Base-by-base conservation (phyloP, 1,284 basidiomycete genomes). In the Termitomyces sp. region DNA sequence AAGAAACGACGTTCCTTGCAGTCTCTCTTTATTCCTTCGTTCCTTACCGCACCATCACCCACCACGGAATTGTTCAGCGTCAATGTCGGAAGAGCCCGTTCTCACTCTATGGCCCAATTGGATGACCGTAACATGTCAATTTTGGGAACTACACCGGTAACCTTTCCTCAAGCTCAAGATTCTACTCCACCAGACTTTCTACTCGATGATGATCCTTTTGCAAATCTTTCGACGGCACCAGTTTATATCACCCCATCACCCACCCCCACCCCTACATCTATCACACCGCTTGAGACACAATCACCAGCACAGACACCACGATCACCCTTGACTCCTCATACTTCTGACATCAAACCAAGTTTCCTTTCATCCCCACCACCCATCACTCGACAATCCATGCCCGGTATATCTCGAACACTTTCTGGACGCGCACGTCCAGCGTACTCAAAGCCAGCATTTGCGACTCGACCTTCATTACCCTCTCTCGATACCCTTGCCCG, bases 181-280 rank as follows among this genome's bases (percentile, higher is more conserved):
- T 69, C 71, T 11, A 66, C 69, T 18, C 68, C 70, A 13, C 68
- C 66, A 18, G 63, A 64, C 16, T 78, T 79, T 60, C 72, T 84
- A 13, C 70, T 86, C 16, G 85, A 86, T 61, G 80, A 83, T 49
- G 85, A 88, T 61, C 85, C 85, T 3, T 88, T 88, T 58, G 86
- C 86, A 33, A 78, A 80, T 56, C 70, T 82, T 16, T 67, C 72
- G 6, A 56, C 66, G 18, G 57, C 64, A 28, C 64, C 66, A 6
- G 52, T 56, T 10, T 50, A 51, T 38, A 40, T 56, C 30, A 50
- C 47, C 18, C 47, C 60, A 52, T 50, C 55, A 49, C 31, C 59
- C 19, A 46, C 56, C 19, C 56, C 64, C 8, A 40, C 55, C 26
- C 34, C 58, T 10, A 14, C 53, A 18, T 53, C 49, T 30, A 45